Evolutionary conservation across 2,329 filamentous ascomycete species (phyloP), one percentile per base, ranked within the genome.

Genomic region (Penicillium sp.): DNA sequence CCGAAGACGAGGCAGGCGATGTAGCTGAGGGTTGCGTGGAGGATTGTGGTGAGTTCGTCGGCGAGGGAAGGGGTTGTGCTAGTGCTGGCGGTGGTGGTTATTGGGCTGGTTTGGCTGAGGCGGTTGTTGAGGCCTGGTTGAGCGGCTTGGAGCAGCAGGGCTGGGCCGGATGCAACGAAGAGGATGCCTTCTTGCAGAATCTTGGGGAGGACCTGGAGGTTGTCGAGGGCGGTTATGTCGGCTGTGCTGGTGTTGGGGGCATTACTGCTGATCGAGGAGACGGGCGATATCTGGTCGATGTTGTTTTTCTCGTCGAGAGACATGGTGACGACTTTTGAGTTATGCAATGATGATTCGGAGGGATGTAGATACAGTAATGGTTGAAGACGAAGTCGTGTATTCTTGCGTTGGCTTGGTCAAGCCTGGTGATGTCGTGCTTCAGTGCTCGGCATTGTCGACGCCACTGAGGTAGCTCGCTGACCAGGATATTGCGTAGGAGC

Each of bases 181-280:
- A 76, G 59, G 29, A 76, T 75, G 3, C 75, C 75, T 56, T 77
- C 75, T 53, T 70, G 69, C 2, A 76, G 70, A 35, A 77, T 76
- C 29, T 75, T 72, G 7, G 75, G 75, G 6, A 76, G 69, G 38
- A 76, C 70, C 48, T 75, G 70, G 44, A 76, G 67, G 30, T 74
- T 68, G 11, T 74, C 71, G 8, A 76, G 71, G 41, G 69, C 69
- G 26, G 74, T 68, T 2, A 75, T 67, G 23, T 68, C 68, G 59
- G 56, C 55, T n/a, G 46, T 48, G 35, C 59, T 60, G 17, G 26
- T 53, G 19, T 17, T 45, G 11, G 63, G 51, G 41, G 49, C 30
- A 13, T 41, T 29, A 11, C 29, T 38, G 19, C 29, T 38, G 5
- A 7, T 19, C 7, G 66, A 30, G 64, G 70, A 48, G 63, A 66